Evolutionary conservation across 2,329 filamentous ascomycete genomes (phyloP).

Genomic region (Monilinia aucupariae): DNA sequence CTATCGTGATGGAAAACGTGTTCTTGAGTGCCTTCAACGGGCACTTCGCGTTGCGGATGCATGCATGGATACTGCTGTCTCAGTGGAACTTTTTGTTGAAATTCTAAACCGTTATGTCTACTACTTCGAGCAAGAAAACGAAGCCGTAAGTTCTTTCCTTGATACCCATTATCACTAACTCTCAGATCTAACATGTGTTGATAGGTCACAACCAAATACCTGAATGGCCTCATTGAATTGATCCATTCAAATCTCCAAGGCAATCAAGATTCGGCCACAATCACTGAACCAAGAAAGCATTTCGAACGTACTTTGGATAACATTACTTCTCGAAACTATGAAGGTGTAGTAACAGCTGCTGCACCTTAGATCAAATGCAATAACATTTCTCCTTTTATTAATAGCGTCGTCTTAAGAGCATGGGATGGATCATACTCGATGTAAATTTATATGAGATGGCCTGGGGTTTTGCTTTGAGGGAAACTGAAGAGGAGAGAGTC

Average conservation of each 20-base stretch:
- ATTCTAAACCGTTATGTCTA: slow-evolving; percentile 98
- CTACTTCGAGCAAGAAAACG: slow-evolving; percentile 98
- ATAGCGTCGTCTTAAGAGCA: slow-evolving; percentile 7
- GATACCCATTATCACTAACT: slow-evolving; percentile 14
- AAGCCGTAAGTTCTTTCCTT: slow-evolving; percentile 58
- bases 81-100: slow-evolving; percentile 96
- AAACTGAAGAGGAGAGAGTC: neutral
- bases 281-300: slow-evolving; percentile 88
- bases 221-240: slow-evolving; percentile 95
- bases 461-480: slow-evolving; percentile 2
- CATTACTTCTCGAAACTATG: slow-evolving; percentile 85
- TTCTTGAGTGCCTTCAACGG: slow-evolving; percentile 91
- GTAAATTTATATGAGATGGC: slow-evolving; percentile 17
- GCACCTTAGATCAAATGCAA: slow-evolving; percentile 6
- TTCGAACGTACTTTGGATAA: slow-evolving; percentile 94
- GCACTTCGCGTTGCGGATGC: slow-evolving; percentile 94
- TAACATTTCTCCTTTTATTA: slow-evolving; percentile 3
- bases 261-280: slow-evolving; percentile 71
- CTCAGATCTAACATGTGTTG: neutral
- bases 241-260: slow-evolving; percentile 93
- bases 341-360: slow-evolving; percentile 63
- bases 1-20: slow-evolving; percentile 94
- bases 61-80: slow-evolving; percentile 97
- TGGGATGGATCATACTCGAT: slow-evolving; percentile 14
- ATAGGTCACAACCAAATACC: slow-evolving; percentile 86